Base-by-base conservation (phyloP, 2,329 filamentous ascomycete genomes). In the Penicillium verrucosum region DNA sequence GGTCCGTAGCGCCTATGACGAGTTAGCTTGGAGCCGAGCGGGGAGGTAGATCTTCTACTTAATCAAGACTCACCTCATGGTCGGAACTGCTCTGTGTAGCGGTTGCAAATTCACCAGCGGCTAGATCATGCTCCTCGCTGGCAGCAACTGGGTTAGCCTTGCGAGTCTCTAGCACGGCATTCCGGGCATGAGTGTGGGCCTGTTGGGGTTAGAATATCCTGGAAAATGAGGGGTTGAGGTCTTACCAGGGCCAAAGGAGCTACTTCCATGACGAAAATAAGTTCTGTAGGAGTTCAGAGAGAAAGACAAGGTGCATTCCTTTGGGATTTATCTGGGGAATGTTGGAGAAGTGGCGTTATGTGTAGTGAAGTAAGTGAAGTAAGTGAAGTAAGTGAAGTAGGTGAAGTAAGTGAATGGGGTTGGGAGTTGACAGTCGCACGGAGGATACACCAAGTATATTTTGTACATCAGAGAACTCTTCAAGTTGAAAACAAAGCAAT, bases 171-270 rank as follows among this genome's bases (percentile, higher is more conserved):
- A 87, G 81, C 25, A 90, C 87, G 42, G 93, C 92, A 68, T 90
- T 92, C 67, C 87, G 86, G 49, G 91, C 92, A 77, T 97, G 92
- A 65, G 93, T 88, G 75, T 96, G 90, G 60, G 92, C 93, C 85
- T 93, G 51, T 12, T 27, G 21, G 21, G 51, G 54, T 52, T 42
- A 63, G 63, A 60, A 46, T 32, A 23, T 34, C 12, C 2, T 36
- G 5, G 40, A 32, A 42, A 37, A 32, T 44, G 38, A 45, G 47
- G 25, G 50, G 47, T 32, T 53, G 37, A 38, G 27, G 51, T 38
- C 60, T 44, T 60, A 87, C 86, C 77, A 88, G 80, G 67, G 82
- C 87, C 63, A 92, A 75, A 42, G 87, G 82, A 55, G 89, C 84
- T 30, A 82, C 80, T 70, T 92, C 89, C 89, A 92, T 91, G 53